Evolutionary conservation across 768 basidiomycete genomes (phyloP), one percentile per base, ranked within the genome.

Genomic region (Rhizopogon roseolus): DNA sequence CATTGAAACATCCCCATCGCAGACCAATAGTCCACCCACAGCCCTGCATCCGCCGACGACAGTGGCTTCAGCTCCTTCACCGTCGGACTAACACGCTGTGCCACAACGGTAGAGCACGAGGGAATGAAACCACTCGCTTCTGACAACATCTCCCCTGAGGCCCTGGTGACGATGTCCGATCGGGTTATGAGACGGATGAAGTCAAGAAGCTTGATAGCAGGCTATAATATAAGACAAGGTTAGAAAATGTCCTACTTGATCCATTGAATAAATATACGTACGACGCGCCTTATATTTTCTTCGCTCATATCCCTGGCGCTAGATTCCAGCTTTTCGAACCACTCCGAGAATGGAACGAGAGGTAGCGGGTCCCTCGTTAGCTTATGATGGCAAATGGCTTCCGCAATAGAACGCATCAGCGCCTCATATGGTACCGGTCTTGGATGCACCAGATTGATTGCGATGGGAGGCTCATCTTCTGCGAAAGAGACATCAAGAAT

Each of bases 341-440:
- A 76, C n/a, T 71, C 63, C 5, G 29, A 22, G 50, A 64, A 70
- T 1, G 72, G 66, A 3, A 73, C 60, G 36, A 73, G 45, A 0
- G 67, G 64, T 9, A 76, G 53, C 50, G 58, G 50, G 13, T 52
- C 41, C 27, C 44, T 1, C 45, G 61, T 54, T 39, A 59, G 32
- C 49, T 37, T 39, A 13, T 48, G 49, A 32, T 40, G 58, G 50
- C 57, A 50, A 9, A 66, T 32, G 0, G 60, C 54, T 11, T 58
- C 56, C 16, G 54, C 52, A 9, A 75, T 52, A 2, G 60, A 53
- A 4, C 42, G 52, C 54, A 76, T 69, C 49, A 55, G 7, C 0
- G 44, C 45, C 5, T 39, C 56, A 61, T 65, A 68, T 22, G 46
- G 14, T 4, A 67, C 49, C 5, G 29, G 29, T 32, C 29, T 32